Percentiles rank a stretch among this genome's conserved stretches.
Conservation (phyloP, 75 land plant species). For the Pinus tabuliformis region DNA sequence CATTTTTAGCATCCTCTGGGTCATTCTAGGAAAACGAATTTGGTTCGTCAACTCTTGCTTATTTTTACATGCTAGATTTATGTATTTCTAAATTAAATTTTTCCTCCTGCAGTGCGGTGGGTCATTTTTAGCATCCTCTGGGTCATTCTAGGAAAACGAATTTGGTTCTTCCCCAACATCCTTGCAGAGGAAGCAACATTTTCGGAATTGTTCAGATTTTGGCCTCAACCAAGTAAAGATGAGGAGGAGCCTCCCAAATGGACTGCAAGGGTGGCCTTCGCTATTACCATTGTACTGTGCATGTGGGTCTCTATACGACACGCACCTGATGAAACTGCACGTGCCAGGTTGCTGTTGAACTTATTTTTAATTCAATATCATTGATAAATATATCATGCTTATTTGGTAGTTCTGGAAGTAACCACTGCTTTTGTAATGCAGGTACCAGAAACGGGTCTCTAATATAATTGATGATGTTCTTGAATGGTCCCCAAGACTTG, state of each 20-base stretch:
- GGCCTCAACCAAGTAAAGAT: constrained; percentile 79
- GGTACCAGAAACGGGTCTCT: constrained; percentile 90
- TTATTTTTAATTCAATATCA: neutral
- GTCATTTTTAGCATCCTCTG: constrained; percentile 70
- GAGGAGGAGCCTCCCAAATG: constrained; percentile 91
- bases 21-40: constrained; percentile 80
- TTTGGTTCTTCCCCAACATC: constrained; percentile 97
- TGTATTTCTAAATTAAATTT: neutral
- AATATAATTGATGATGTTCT: constrained; percentile 98
- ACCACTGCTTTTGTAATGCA: constrained; percentile 22
- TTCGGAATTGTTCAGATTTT: constrained; percentile 77
- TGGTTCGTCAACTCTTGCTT: constrained; percentile 64
- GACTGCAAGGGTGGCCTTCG: constrained; percentile 82
- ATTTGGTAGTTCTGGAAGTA: neutral
- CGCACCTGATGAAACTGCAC: constrained; percentile 98
- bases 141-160: constrained; percentile 82
- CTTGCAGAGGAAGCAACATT: constrained; percentile 96
- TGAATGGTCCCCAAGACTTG: constrained; percentile 89
- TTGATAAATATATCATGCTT: neutral
- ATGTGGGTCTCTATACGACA: constrained; percentile 80
- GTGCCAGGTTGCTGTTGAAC: constrained; percentile 62
- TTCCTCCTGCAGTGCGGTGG: constrained; percentile 64
- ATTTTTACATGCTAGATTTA: constrained; percentile 1
- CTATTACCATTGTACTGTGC: constrained; percentile 47
- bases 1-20: constrained; percentile 73